Evolutionary conservation across 2,329 filamentous ascomycete genomes (phyloP).

Genomic region (Penicillium glabrum): DNA sequence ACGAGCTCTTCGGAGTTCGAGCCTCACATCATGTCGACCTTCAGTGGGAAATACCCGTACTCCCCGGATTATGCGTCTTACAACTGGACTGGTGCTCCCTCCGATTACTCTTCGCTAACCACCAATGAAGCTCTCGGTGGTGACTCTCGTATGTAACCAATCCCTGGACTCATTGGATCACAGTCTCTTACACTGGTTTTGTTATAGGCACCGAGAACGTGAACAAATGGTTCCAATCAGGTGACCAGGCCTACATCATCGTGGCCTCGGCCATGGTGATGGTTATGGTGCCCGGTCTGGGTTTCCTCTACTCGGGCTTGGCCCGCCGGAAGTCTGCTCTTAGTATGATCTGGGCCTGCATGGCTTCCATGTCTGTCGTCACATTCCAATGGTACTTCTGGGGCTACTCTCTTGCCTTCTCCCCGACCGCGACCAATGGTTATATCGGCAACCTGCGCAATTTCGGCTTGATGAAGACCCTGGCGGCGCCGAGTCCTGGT

Average conservation of each 20-base stretch:
- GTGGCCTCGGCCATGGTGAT: constrained; percentile 88
- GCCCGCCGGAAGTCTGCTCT: constrained; percentile 97
- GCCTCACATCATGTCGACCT: constrained; percentile 27
- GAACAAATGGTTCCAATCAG: constrained; percentile 92
- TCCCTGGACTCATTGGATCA: background rate
- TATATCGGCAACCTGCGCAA: constrained; percentile 90
- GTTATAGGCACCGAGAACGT: constrained; percentile 73
- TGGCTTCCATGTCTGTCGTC: constrained; percentile 88
- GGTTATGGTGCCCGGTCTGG: constrained; percentile 94
- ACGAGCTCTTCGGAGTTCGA: constrained; percentile 6
- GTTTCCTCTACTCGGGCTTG: constrained; percentile 95
- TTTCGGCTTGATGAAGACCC: constrained; percentile 83
- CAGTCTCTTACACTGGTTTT: constrained; percentile 11
- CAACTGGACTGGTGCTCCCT: constrained; percentile 49
- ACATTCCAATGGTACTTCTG: constrained; percentile 99
- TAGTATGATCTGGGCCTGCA: constrained; percentile 95
- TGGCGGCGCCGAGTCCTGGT: constrained; percentile 81
- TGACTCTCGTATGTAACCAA: constrained; percentile 67
- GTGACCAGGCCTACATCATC: constrained; percentile 93
- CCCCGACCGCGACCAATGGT: constrained; percentile 73
- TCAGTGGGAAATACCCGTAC: constrained; percentile 31
- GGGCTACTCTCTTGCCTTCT: constrained; percentile 96
- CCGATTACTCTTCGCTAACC: constrained; percentile 38
- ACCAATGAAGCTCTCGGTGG: constrained; percentile 66
- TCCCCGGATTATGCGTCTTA: constrained; percentile 49